These are phyloP conservation scores for Tulasnella calospora DNA, from an alignment of 768 basidiomycete species.

Conservation along the genomic window DNA sequence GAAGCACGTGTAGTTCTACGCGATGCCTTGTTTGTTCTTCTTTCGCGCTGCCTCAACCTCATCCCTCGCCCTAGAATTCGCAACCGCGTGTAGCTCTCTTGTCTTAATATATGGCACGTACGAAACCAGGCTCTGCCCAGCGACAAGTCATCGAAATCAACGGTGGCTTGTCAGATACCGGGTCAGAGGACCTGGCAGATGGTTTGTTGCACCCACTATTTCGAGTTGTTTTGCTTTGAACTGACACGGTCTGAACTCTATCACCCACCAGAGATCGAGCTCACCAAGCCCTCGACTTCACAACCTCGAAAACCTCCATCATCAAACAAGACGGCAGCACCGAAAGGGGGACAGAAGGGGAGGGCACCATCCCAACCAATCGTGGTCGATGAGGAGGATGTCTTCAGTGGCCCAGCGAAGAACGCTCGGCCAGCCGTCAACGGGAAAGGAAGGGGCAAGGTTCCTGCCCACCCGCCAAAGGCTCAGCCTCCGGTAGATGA, in stretches of 20 bases:
- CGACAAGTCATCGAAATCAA: neutral
- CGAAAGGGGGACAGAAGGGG: neutral
- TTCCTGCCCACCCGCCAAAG: neutral
- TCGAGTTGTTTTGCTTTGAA: slow-evolving; percentile 10
- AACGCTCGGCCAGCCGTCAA: neutral
- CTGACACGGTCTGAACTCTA: slow-evolving; percentile 1
- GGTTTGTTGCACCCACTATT: slow-evolving; percentile 1
- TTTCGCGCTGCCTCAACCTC: neutral
- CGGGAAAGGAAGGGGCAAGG: neutral
- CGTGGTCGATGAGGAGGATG: neutral
- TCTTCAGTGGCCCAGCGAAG: neutral
- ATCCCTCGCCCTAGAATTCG: neutral
- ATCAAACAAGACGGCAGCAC: neutral
- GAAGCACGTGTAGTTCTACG: slow-evolving; percentile 6
- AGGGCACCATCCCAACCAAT: slow-evolving; percentile 3
- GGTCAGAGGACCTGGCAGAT: neutral
- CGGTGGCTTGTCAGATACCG: neutral
- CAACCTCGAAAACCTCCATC: neutral
- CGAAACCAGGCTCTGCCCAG: neutral
- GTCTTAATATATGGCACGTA: neutral
- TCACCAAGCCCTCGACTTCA: neutral
- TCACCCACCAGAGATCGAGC: neutral
- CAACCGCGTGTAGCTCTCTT: neutral
- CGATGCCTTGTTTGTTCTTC: slow-evolving; percentile 10
- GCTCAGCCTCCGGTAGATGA: neutral